Base-by-base conservation (phyloP, 1,284 basidiomycete species). In the Stereum hirsutum region DNA sequence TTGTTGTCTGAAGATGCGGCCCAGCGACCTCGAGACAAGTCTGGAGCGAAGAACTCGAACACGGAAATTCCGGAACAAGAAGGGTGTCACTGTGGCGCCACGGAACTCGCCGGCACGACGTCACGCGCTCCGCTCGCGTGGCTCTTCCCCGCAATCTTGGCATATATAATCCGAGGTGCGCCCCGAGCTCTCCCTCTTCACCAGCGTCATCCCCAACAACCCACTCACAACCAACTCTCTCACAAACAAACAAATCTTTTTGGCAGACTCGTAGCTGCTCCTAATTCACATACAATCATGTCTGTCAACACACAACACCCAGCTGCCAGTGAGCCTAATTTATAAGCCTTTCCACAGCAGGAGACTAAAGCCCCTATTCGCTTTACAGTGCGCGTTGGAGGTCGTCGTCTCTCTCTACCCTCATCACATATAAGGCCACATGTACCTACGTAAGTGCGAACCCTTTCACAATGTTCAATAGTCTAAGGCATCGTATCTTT, bases 351-450 rank as follows among this genome's bases (percentile, higher is more conserved):
- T 21, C 23, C 12, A 36, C 45, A 31, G 39, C 24, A 7, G 4
- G 17, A n/a, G 23, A 28, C 41, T 28, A 27, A 43, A 37, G 8
- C 34, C 30, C 41, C 37, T 15, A 15, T 36, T 7, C 8, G 25
- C 19, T 26, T 30, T n/a, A 15, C 49, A 82, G 80, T 79, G 52
- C 80, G 75, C 62, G 79, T 82, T 19, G 80, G 71, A 37, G 78
- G 79, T 23, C 70, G 79, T 26, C 72, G 80, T 20, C 66, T 77
- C 39, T 83, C 80, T 14, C 51, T 70, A 24, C 69, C 58, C 43
- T 56, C 65, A 7, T 67, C 61, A 42, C 24, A 23, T 21, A 62
- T 62, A 49, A 68, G 64, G 52, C 56, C 65, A 30, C 60, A 65
- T 45, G 46, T 46, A n/a, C 41, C 57, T 20, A 43, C 58, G 73